Evolutionary conservation across 495 filamentous ascomycete genomes (phyloP).

Genomic region (Aspergillus panamensis): DNA sequence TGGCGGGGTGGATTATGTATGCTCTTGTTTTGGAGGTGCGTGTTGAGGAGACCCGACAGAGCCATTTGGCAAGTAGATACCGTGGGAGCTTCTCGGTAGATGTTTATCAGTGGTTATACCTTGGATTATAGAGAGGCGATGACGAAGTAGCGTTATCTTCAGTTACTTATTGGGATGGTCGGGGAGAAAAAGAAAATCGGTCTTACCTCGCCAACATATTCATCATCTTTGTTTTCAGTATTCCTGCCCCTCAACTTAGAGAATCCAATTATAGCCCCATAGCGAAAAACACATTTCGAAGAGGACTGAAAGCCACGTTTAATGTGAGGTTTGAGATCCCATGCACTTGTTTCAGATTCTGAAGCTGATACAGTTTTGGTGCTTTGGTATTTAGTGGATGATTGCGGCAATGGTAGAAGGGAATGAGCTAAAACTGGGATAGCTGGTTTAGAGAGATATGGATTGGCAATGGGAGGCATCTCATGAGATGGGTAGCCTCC

Average conservation of each 20-base stretch:
- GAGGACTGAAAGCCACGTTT: conserved; percentile 22
- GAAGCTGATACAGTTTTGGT: not conserved
- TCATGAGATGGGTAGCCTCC: not conserved
- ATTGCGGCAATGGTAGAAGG: conserved; percentile 18
- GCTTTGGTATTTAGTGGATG: not conserved
- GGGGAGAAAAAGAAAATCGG: not conserved
- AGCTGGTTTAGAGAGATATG: conserved; percentile 35
- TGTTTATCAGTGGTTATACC: not conserved
- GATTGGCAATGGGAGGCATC: conserved; percentile 4
- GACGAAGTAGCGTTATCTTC: not conserved
- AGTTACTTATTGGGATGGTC: not conserved
- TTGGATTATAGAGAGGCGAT: not conserved
- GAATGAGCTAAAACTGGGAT: conserved; percentile 36
- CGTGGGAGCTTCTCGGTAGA: conserved; percentile 21
- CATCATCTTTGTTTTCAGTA: conserved; percentile 30
- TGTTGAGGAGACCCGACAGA: conserved; percentile 11
- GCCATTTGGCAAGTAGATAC: conserved; percentile 22
- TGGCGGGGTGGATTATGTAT: conserved; percentile 64
- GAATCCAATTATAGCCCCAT: conserved; percentile 37
- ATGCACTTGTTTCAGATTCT: conserved; percentile 13
- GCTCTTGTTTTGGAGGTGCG: conserved; percentile 21
- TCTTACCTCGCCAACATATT: conserved; percentile 36
- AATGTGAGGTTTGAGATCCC: conserved; percentile 35
- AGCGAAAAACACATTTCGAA: conserved; percentile 25
- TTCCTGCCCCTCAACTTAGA: conserved; percentile 31